These are phyloP conservation scores for Eucalyptus dawsonii DNA, from an alignment of 345 rosid genomes.

Conservation along the genomic window DNA sequence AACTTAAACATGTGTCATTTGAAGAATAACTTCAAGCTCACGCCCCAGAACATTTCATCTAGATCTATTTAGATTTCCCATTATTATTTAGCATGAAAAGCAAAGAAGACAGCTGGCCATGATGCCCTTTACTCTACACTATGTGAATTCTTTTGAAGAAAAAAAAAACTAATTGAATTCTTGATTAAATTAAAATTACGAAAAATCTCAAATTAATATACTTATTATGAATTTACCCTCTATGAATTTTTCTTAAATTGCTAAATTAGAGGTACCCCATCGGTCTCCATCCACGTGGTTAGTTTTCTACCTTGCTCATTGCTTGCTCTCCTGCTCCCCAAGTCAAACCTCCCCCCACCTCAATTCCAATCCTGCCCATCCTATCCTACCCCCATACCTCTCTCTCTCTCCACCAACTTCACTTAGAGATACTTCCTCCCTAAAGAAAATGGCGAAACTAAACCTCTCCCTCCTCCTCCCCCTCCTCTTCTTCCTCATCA, in stretches of 20 bases:
- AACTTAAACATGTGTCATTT: background rate
- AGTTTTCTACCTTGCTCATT: background rate
- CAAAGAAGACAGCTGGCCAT: background rate
- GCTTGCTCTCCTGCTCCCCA: background rate
- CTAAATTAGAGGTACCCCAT: no score
- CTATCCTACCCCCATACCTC: background rate
- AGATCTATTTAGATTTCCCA: background rate
- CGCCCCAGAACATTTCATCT: background rate
- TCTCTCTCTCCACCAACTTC: background rate
- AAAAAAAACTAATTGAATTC: background rate
- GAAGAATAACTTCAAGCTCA: background rate
- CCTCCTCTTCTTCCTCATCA: slow-evolving; percentile 5
- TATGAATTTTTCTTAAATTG: no score
- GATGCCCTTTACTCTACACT: no score
- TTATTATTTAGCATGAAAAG: background rate
- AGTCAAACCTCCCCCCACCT: background rate
- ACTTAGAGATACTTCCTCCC: background rate
- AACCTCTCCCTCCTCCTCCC: background rate
- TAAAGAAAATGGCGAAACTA: slow-evolving; percentile 12
- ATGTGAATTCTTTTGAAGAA: background rate
- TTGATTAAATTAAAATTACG: no score
- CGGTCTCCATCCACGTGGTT: background rate
- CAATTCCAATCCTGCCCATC: background rate
- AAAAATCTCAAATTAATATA: rapidly evolving
- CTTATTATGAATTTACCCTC: rapidly evolving